phyloP scores from a whole-genome alignment of 371 early-diverging fungal genomes.

The Fennellomyces sp. region DNA sequence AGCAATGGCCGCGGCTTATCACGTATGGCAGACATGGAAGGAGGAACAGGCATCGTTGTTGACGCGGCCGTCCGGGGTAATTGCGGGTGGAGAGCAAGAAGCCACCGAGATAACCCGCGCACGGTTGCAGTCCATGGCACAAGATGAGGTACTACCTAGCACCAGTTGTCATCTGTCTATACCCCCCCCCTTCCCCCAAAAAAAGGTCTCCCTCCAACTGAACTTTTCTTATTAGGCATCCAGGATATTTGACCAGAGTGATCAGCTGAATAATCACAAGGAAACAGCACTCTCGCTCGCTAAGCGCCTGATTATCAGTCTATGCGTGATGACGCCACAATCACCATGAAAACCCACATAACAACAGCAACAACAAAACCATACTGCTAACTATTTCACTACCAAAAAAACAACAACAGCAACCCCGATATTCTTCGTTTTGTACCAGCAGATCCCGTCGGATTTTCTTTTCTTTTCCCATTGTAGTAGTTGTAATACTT shows the following conservation, averaged over 20 bases:
- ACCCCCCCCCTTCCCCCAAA: background rate
- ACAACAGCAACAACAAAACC: background rate
- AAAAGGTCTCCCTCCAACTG: background rate
- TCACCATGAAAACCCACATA: slow-evolving; percentile 30
- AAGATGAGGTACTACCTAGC: slow-evolving; percentile 14
- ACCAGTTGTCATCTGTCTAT: slow-evolving; percentile 1
- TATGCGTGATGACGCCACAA: slow-evolving; percentile 43
- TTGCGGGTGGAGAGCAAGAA: background rate
- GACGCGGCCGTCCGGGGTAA: background rate
- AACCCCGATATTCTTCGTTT: background rate
- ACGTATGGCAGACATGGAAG: slow-evolving; percentile 47
- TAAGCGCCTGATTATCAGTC: slow-evolving; percentile 32
- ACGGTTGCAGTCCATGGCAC: slow-evolving; percentile 18
- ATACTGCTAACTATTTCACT: too few relatives aligned
- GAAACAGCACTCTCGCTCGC: slow-evolving; percentile 36
- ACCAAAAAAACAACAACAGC: background rate
- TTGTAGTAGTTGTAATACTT: background rate
- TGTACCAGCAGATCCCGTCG: background rate
- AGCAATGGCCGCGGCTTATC: slow-evolving; percentile 55
- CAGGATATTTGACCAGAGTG: slow-evolving; percentile 18
- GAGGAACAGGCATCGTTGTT: slow-evolving; percentile 19
- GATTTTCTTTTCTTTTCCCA: background rate
- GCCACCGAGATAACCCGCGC: slow-evolving; percentile 6
- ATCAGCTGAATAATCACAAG: slow-evolving; percentile 34
- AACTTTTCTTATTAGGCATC: slow-evolving; percentile 7